These are phyloP conservation scores for Porphyrellus cyaneotinctus DNA, from an alignment of 768 basidiomycete species.

Conservation along the genomic window DNA sequence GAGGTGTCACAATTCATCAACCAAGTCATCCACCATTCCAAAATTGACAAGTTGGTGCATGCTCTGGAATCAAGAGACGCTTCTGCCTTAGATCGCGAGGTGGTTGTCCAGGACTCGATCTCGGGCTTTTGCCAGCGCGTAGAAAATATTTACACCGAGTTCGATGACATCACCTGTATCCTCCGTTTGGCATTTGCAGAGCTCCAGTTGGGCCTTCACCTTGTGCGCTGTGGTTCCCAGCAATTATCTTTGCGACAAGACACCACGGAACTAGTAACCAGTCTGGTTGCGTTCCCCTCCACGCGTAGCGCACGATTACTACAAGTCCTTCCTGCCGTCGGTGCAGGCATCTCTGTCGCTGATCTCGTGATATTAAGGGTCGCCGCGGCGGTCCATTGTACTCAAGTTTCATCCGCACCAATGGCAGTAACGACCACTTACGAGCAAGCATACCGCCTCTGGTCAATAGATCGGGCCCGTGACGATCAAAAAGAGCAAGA, in stretches of 20 bases:
- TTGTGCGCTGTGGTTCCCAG: slow-evolving; percentile 35
- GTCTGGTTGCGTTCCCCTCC: slow-evolving; percentile 54
- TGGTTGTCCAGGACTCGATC: slow-evolving; percentile 75
- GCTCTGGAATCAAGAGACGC: slow-evolving; percentile 35
- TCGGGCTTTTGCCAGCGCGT: slow-evolving; percentile 74
- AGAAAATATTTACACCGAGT: slow-evolving; percentile 60
- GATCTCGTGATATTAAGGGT: slow-evolving; percentile 41
- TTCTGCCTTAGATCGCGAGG: slow-evolving; percentile 51
- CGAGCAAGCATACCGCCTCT: slow-evolving; percentile 71
- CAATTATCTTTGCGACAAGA: slow-evolving; percentile 16
- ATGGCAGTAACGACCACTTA: slow-evolving; percentile 47
- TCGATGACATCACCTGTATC: slow-evolving; percentile 64
- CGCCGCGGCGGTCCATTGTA: slow-evolving; percentile 35
- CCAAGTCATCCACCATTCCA: slow-evolving; percentile 48
- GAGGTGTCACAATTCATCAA: slow-evolving; percentile 73
- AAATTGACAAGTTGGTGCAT: slow-evolving; percentile 46
- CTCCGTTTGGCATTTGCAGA: slow-evolving; percentile 63
- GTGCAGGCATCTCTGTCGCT: slow-evolving; percentile 18
- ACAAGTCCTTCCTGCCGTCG: slow-evolving; percentile 21
- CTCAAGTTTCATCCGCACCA: slow-evolving; percentile 4
- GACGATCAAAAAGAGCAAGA: slow-evolving; percentile 60
- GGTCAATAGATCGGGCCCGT: slow-evolving; percentile 76
- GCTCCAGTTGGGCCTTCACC: slow-evolving; percentile 68
- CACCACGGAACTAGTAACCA: slow-evolving; percentile 23
- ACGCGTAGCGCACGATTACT: slow-evolving; percentile 40